These are phyloP conservation scores for Verticillium klebahnii DNA, from an alignment of 2,329 filamentous ascomycete genomes.

Conservation along the genomic window DNA sequence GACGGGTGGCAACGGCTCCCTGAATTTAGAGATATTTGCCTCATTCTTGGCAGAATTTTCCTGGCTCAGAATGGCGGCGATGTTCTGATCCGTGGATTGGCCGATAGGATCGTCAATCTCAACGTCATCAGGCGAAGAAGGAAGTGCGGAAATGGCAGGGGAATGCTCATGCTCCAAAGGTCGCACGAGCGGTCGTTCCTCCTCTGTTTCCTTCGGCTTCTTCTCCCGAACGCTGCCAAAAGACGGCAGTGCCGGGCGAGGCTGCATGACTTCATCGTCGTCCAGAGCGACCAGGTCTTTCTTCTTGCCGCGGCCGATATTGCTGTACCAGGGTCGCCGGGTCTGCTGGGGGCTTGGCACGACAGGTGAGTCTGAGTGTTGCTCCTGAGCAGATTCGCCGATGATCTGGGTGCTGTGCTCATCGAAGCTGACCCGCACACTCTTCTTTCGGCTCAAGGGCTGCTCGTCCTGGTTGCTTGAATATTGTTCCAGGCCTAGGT, in stretches of 20 bases:
- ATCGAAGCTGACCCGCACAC: slow-evolving; percentile 73
- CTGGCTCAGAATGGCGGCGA: slow-evolving; percentile 51
- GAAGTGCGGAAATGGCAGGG: slow-evolving; percentile 14
- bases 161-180: slow-evolving; percentile 36
- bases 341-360: slow-evolving; percentile 30
- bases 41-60: slow-evolving; percentile 49
- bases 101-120: slow-evolving; percentile 30
- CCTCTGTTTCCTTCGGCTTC: slow-evolving; percentile 47
- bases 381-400: slow-evolving; percentile 37
- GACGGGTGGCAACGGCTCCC: slow-evolving; percentile 65
- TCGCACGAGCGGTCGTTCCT: slow-evolving; percentile 56
- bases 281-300: slow-evolving; percentile 43
- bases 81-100: slow-evolving; percentile 54
- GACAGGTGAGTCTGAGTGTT: slow-evolving; percentile 33
- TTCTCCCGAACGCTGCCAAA: slow-evolving; percentile 71
- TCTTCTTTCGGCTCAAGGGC: slow-evolving; percentile 51
- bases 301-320: slow-evolving; percentile 42
- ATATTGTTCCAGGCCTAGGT: slow-evolving; percentile 22
- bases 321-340: slow-evolving; percentile 42
- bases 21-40: slow-evolving; percentile 52
- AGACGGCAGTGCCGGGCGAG: slow-evolving; percentile 66
- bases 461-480: slow-evolving; percentile 29
- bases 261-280: slow-evolving; percentile 68
- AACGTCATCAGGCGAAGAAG: slow-evolving; percentile 14
- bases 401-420: slow-evolving; percentile 55